A percentile compares a stretch with the other conserved stretches of the same genome.
Evolutionary conservation across 257 asterid species (phyloP).

Genomic region (Nicotiana undulata): DNA sequence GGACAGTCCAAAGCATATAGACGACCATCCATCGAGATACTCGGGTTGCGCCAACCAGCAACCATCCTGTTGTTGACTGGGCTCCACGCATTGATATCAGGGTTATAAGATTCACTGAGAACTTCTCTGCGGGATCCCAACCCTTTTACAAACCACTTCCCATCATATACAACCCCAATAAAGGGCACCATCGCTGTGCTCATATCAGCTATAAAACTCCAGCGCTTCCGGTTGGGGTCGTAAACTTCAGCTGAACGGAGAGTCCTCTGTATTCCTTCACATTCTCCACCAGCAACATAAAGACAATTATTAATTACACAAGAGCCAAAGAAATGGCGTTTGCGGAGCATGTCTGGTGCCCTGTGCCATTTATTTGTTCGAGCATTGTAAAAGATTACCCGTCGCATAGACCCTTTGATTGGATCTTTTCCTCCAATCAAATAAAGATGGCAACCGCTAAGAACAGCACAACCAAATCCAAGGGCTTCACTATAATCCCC

Average conservation of each 20-base stretch:
- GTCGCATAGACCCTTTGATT: constrained; percentile 33
- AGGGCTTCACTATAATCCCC: constrained; percentile 37
- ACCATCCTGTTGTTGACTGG: constrained; percentile 30
- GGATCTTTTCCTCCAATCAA: constrained; percentile 42
- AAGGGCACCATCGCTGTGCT: constrained; percentile 43
- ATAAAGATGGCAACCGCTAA: constrained; percentile 34
- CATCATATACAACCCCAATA: constrained; percentile 34
- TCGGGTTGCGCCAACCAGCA: constrained; percentile 38
- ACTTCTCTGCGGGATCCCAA: constrained; percentile 35
- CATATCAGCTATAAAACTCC: constrained; percentile 40
- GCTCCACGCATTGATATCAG: constrained; percentile 26
- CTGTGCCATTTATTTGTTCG: constrained; percentile 42
- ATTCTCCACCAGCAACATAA: constrained; percentile 47
- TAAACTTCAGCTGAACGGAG: constrained; percentile 39
- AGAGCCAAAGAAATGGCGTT: constrained; percentile 35
- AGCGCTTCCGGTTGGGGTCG: constrained; percentile 34
- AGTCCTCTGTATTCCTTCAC: constrained; percentile 36
- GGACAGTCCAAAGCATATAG: constrained; percentile 38
- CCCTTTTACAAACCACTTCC: constrained; percentile 39
- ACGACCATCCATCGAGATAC: constrained; percentile 33
- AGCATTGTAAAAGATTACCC: constrained; percentile 39
- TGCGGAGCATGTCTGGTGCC: constrained; percentile 42
- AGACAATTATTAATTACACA: constrained; percentile 39
- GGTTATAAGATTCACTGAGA: constrained; percentile 29
- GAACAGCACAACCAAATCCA: constrained; percentile 46